phyloP scores from a whole-genome alignment of 495 filamentous ascomycete genomes.

The Neurospora intermedia region DNA sequence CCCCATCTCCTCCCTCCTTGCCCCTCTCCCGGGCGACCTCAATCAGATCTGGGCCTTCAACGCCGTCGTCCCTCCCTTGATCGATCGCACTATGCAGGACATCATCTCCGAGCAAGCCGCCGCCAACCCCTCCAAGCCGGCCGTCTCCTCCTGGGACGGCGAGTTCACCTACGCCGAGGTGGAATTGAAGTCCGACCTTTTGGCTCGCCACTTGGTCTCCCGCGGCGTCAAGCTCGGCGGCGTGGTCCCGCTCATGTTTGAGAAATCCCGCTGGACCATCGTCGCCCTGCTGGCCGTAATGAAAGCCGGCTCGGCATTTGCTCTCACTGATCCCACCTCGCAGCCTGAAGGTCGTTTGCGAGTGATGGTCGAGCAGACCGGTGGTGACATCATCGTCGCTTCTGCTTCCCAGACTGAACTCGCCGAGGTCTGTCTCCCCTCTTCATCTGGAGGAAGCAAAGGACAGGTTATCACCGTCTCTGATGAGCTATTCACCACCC shows the following conservation, averaged over 20 bases:
- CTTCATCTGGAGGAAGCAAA: not conserved
- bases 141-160: slow-evolving; percentile 48
- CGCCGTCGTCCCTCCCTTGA: slow-evolving; percentile 23
- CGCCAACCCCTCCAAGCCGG: slow-evolving; percentile 16
- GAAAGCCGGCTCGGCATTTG: slow-evolving; percentile 39
- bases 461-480: slow-evolving; percentile 15
- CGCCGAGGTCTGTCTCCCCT: slow-evolving; percentile 18
- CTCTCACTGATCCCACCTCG: slow-evolving; percentile 28
- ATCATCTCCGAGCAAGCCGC: slow-evolving; percentile 23
- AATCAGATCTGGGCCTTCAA: slow-evolving; percentile 33
- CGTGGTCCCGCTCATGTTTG: slow-evolving; percentile 42
- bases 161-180: slow-evolving; percentile 46
- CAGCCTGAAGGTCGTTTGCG: slow-evolving; percentile 39
- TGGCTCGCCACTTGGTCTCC: slow-evolving; percentile 34
- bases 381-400: slow-evolving; percentile 41
- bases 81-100: slow-evolving; percentile 31
- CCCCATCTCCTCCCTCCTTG: slow-evolving; percentile 3
- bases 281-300: slow-evolving; percentile 43
- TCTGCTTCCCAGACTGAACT: slow-evolving; percentile 31
- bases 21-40: slow-evolving; percentile 11
- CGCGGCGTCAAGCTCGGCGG: slow-evolving; percentile 36
- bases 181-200: slow-evolving; percentile 32
- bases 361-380: slow-evolving; percentile 41
- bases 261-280: slow-evolving; percentile 44
- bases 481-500: not conserved